Evolutionary conservation across 768 basidiomycete species (phyloP), one percentile per base, ranked within the genome.

Genomic region (Leccinum longicurvipes): DNA sequence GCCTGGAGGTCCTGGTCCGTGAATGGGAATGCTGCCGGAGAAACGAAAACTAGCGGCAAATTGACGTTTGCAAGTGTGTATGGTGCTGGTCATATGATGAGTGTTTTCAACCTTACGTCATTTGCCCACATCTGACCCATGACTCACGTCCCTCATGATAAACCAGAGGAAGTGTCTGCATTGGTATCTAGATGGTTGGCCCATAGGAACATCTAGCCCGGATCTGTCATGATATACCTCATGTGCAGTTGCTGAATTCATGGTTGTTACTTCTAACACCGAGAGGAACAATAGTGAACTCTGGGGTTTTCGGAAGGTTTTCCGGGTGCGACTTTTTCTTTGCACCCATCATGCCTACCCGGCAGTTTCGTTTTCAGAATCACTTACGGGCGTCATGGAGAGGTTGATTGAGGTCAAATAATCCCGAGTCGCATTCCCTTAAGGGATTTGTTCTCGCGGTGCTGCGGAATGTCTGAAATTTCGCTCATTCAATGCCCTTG

Each of bases 21-120:
- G 9, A 73, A 81, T 57, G 82, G 81, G 11, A 61, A 75, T 52
- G 68, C 69, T 42, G 87, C 79, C 0, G 87, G 87, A 5, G 74
- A 75, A 64, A 82, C 79, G 44, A 82, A 84, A 69, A 76, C 71
- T 28, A 76, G 76, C 32, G 79, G 77, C 7, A 79, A 79, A 19
- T 70, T 92, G 54, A 87, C 85, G 34, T 88, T 84, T 65, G 81
- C 79, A 15, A 87, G 82, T 0, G 71, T 89, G 34, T 70, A 77
- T 45, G 85, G 79, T 5, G 89, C 87, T 27, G 89, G 89, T n/a
- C 89, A 91, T 73, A 86, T 87, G 85, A 86, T 85, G 39, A 62
- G 75, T 67, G 32, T 21, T 49, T 56, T 53, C 29, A 28, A 41
- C 19, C 19, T 3, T 39, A 44, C 61, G 56, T 58, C 34, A 49